These are phyloP conservation scores for Batkoa obscura DNA, from an alignment of 371 early-diverging fungal species.

Conservation along the genomic window DNA sequence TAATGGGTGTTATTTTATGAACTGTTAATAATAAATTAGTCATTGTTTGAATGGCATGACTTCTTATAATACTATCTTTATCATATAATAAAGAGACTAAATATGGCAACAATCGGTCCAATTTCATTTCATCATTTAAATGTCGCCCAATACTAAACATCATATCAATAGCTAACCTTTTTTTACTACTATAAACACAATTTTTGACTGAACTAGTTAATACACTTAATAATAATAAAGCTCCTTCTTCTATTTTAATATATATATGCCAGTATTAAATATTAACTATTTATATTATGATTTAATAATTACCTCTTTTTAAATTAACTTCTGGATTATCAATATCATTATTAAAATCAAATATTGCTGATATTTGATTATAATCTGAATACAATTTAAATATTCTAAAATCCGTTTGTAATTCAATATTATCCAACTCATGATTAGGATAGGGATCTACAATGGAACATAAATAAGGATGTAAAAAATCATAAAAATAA, in stretches of 20 bases:
- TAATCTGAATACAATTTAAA: constrained; percentile 3
- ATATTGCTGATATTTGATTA: not conserved
- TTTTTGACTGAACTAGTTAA: constrained; percentile 54
- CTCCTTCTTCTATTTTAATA: constrained; percentile 27
- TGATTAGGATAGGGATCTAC: constrained; percentile 19
- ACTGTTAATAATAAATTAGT: constrained; percentile 42
- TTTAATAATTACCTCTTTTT: not conserved
- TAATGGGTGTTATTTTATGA: constrained; percentile 54
- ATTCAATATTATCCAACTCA: not conserved
- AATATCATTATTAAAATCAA: not conserved
- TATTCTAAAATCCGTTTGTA: constrained; percentile 1
- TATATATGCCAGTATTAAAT: no score
- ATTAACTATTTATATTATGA: not conserved
- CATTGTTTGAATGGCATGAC: not conserved
- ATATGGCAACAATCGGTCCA: constrained; percentile 74
- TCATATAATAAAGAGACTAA: constrained; percentile 49
- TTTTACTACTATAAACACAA: constrained; percentile 45
- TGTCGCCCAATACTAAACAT: constrained; percentile 41
- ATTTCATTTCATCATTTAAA: constrained; percentile 44
- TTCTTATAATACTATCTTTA: constrained; percentile 18
- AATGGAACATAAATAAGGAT: constrained; percentile 48
- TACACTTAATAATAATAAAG: constrained; percentile 34
- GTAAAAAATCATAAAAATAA: constrained; percentile 50
- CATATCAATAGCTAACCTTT: constrained; percentile 55
- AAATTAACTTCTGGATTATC: not conserved